Percentiles rank a stretch among this genome's conserved stretches.
Evolutionary conservation across 2,329 filamentous ascomycete species (phyloP).

Genomic region (Rutstroemia sp.): DNA sequence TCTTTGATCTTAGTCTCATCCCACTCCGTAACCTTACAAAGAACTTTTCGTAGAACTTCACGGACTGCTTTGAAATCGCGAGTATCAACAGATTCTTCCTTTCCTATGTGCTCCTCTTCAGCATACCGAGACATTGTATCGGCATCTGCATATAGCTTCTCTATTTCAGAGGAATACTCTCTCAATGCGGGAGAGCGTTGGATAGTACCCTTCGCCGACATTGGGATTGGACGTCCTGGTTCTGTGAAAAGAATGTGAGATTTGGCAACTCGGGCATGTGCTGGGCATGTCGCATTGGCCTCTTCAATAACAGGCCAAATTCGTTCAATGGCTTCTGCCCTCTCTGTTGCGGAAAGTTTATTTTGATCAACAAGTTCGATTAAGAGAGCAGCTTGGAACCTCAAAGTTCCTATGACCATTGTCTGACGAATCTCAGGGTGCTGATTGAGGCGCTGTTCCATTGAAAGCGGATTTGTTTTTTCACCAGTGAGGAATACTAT

Average conservation of each 20-base stretch:
- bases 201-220: constrained; percentile 32
- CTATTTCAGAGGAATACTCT: constrained; percentile 19
- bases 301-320: constrained; percentile 28
- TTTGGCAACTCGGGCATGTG: constrained; percentile 26
- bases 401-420: constrained; percentile 29
- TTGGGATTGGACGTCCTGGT: constrained; percentile 28
- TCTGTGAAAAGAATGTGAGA: constrained; percentile 26
- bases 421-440: constrained; percentile 30
- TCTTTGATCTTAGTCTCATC: neutral
- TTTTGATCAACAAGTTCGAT: constrained; percentile 26
- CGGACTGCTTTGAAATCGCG: neutral
- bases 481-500: constrained; percentile 37
- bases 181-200: constrained; percentile 27
- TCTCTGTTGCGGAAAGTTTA: neutral
- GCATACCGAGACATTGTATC: neutral
- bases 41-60: neutral
- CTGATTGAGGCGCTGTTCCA: constrained; percentile 31
- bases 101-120: neutral
- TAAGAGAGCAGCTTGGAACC: constrained; percentile 32
- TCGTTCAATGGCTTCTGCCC: neutral
- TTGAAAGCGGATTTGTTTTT: constrained; percentile 35
- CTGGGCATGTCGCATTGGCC: constrained; percentile 24
- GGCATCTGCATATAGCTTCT: neutral
- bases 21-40: neutral
- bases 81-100: neutral